These are phyloP conservation scores for Takashimella tepidaria DNA, from an alignment of 1,284 basidiomycete genomes.

Conservation along the genomic window DNA sequence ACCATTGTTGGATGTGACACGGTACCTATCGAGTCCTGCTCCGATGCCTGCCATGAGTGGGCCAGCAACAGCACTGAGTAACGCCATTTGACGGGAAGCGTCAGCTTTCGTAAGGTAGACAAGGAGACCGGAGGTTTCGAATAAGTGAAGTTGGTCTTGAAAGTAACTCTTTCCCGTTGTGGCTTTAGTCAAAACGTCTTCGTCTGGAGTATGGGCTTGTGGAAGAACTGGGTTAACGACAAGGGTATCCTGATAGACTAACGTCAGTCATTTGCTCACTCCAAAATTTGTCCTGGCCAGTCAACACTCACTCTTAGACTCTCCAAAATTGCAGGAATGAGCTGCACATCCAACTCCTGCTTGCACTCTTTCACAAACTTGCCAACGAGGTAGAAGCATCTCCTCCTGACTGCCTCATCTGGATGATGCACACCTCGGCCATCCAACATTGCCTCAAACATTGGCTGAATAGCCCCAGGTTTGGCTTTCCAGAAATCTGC, in stretches of 20 bases:
- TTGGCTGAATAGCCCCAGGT: slow-evolving; percentile 75
- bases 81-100: slow-evolving; percentile 64
- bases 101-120: slow-evolving; percentile 63
- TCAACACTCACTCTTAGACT: slow-evolving; percentile 55
- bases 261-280: slow-evolving; percentile 2
- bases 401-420: slow-evolving; percentile 64
- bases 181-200: slow-evolving; percentile 67
- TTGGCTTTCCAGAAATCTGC: slow-evolving; percentile 93
- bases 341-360: slow-evolving; percentile 69
- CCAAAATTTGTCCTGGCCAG: neutral
- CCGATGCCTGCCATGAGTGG: slow-evolving; percentile 77
- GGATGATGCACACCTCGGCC: slow-evolving; percentile 76
- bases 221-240: slow-evolving; percentile 50
- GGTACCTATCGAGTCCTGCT: slow-evolving; percentile 55
- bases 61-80: slow-evolving; percentile 72
- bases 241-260: slow-evolving; percentile 51
- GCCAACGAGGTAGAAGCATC: slow-evolving; percentile 88
- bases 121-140: slow-evolving; percentile 84
- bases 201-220: slow-evolving; percentile 50
- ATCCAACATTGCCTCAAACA: slow-evolving; percentile 85
- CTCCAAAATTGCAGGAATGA: slow-evolving; percentile 66
- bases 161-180: slow-evolving; percentile 62
- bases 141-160: slow-evolving; percentile 90
- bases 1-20: slow-evolving; percentile 43
- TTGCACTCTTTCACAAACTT: slow-evolving; percentile 84